A percentile compares a stretch with the other conserved stretches of the same genome.
Evolutionary conservation across 805 yeast genomes (phyloP).

Genomic region (Candida pini): DNA sequence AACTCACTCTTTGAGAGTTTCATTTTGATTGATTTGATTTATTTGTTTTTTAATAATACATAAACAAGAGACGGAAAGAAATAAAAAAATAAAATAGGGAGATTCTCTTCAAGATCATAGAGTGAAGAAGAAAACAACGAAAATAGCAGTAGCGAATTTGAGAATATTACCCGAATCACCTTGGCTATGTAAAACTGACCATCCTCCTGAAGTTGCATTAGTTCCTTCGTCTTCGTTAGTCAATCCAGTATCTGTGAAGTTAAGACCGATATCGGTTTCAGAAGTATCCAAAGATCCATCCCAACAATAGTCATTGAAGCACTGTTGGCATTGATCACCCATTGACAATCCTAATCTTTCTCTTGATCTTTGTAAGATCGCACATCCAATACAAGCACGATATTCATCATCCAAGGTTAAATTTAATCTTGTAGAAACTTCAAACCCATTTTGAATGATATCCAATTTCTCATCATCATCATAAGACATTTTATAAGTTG

Average conservation of each 20-base stretch:
- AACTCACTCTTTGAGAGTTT: too few species aligned
- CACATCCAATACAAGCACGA: conserved; percentile 76
- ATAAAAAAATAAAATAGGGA: too few species aligned
- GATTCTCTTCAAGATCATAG: too few species aligned
- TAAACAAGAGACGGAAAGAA: too few species aligned
- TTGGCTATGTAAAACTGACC: too few species aligned
- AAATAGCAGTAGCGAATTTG: too few species aligned
- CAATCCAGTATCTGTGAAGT: conserved; percentile 36
- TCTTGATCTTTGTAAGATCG: conserved; percentile 70
- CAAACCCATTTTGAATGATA: conserved; percentile 71
- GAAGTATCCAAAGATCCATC: conserved; percentile 24
- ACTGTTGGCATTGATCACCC: conserved; percentile 62
- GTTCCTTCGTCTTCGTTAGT: conserved; percentile 26
- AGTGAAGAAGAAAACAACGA: too few species aligned
- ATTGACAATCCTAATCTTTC: conserved; percentile 60
- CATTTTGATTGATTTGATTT: too few species aligned
- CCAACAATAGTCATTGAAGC: conserved; percentile 71
- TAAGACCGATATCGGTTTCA: conserved; percentile 18
- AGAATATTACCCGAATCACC: too few species aligned
- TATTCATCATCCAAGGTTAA: conserved; percentile 64
- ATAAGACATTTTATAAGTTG: conserved; percentile 65
- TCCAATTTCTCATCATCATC: conserved; percentile 47
- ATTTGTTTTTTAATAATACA: too few species aligned
- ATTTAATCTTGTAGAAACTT: conserved; percentile 59
- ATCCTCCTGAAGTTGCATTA: conserved; percentile 21